Percentiles rank a stretch among this genome's conserved stretches.
Evolutionary conservation across 148 eudicot species (phyloP).

Genomic region (Cornus controversa): DNA sequence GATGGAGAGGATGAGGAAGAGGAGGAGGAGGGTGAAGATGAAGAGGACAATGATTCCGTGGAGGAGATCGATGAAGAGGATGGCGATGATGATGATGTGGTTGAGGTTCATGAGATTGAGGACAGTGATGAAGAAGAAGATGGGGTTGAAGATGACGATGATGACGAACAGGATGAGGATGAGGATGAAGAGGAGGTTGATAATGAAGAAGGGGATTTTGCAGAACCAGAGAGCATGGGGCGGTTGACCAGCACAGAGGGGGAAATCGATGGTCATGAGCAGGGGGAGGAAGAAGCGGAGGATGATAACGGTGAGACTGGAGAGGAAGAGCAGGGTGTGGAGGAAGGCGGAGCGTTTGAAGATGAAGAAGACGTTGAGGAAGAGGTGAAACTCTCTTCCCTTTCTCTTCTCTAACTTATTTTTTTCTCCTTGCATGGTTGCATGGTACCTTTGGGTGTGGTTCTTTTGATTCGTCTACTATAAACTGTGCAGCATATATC

Average conservation of each 20-base stretch:
- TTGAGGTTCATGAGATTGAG: conserved; percentile 37
- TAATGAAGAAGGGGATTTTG: conserved; percentile 57
- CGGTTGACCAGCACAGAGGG: conserved; percentile 54
- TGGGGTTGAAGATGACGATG: conserved; percentile 47
- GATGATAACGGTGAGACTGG: conserved; percentile 82
- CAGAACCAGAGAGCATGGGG: conserved; percentile 43
- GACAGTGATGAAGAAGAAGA: conserved; percentile 51
- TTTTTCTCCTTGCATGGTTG: background rate
- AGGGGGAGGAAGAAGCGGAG: conserved; percentile 70
- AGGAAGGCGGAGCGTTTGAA: conserved; percentile 51
- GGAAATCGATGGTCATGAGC: conserved; percentile 87
- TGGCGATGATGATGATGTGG: conserved; percentile 47
- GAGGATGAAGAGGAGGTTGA: conserved; percentile 72
- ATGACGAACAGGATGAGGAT: conserved; percentile 47
- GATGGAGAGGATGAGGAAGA: conserved; percentile 32
- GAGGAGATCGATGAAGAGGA: conserved; percentile 42
- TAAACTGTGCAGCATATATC: no score
- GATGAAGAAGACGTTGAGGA: conserved; percentile 58
- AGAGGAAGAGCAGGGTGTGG: conserved; percentile 57
- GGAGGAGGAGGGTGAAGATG: conserved; percentile 38
- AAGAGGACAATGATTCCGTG: conserved; percentile 33
- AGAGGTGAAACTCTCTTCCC: conserved; percentile 41
- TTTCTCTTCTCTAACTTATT: background rate
- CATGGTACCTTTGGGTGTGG: background rate
- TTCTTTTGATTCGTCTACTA: background rate